A percentile compares a stretch with the other conserved stretches of the same genome.
Evolutionary conservation across 306 rosid genomes (phyloP).

Genomic region (Lotus japonicus): DNA sequence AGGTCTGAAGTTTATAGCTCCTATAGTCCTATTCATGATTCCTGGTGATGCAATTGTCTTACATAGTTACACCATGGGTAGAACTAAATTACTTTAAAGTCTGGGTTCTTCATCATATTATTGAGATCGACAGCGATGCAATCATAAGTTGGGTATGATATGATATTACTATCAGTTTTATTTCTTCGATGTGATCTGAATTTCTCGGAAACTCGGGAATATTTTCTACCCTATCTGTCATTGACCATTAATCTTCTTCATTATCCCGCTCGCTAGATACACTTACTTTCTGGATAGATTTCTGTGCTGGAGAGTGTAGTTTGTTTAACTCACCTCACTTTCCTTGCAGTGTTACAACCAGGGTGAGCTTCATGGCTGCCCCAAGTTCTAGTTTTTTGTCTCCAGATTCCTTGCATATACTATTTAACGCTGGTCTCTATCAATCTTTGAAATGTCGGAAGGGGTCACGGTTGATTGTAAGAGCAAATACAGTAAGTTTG

Average conservation of each 20-base stretch:
- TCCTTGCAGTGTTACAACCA: slow-evolving; percentile 45
- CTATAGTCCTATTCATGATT: slow-evolving; percentile 6
- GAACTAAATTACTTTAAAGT: background rate
- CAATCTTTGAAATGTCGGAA: slow-evolving; percentile 40
- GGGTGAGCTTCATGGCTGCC: slow-evolving; percentile 42
- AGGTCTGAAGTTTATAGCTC: slow-evolving; percentile 2
- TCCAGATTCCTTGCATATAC: slow-evolving; percentile 37
- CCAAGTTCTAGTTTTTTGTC: slow-evolving; percentile 57
- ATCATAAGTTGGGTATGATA: background rate
- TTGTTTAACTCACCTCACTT: slow-evolving; percentile 20
- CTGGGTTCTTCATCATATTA: slow-evolving; percentile 5
- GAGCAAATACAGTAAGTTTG: slow-evolving; percentile 73
- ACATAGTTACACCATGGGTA: background rate
- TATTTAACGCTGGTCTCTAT: slow-evolving; percentile 31
- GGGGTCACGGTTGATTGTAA: slow-evolving; percentile 59
- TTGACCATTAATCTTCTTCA: background rate
- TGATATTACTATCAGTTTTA: background rate
- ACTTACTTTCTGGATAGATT: background rate
- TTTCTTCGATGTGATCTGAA: background rate
- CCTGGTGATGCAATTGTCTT: background rate
- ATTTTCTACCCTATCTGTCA: background rate
- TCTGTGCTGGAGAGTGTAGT: slow-evolving; percentile 12
- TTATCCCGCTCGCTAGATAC: background rate
- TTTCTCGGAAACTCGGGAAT: background rate
- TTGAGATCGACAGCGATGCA: background rate